Conservation (phyloP, 768 basidiomycete genomes). For the Boletus reticulatus region DNA sequence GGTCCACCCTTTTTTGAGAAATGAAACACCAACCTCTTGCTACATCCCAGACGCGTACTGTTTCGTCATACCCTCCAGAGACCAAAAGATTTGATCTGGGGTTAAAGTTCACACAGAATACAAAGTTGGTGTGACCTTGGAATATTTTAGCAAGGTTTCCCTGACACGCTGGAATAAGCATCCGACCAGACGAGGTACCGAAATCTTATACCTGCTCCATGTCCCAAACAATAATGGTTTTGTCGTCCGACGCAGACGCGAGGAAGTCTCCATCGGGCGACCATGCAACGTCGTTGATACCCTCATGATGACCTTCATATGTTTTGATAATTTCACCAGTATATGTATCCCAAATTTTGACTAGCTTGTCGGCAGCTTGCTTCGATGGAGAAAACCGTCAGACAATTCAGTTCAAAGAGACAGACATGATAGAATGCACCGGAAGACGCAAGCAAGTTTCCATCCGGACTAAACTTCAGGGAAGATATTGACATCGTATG, state of each 20-base stretch:
- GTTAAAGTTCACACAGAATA: slow-evolving; percentile 92
- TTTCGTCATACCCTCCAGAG: slow-evolving; percentile 95
- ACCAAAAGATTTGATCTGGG: slow-evolving; percentile 88
- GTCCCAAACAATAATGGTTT: slow-evolving; percentile 84
- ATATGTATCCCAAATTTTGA: slow-evolving; percentile 78
- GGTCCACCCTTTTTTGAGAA: background rate
- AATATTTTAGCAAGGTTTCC: slow-evolving; percentile 62
- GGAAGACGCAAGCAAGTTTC: slow-evolving; percentile 75
- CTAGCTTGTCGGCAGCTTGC: slow-evolving; percentile 78
- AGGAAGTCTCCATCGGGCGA: slow-evolving; percentile 77
- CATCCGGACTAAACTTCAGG: slow-evolving; percentile 87
- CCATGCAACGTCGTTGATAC: slow-evolving; percentile 91
- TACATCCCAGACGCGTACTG: slow-evolving; percentile 95
- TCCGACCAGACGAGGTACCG: background rate
- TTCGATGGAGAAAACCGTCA: slow-evolving; percentile 35
- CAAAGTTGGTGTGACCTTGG: slow-evolving; percentile 87
- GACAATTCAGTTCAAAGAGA: background rate
- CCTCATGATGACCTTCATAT: slow-evolving; percentile 70
- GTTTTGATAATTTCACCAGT: slow-evolving; percentile 74
- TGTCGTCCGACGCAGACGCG: slow-evolving; percentile 93
- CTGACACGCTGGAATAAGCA: slow-evolving; percentile 32
- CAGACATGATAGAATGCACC: slow-evolving; percentile 48
- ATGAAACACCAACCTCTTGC: slow-evolving; percentile 58
- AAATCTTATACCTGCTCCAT: slow-evolving; percentile 53
- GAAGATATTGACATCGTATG: slow-evolving; percentile 82